Evolutionary conservation across 2,329 filamentous ascomycete genomes (phyloP), one percentile per base, ranked within the genome.

Genomic region (Diaporthe velutina): DNA sequence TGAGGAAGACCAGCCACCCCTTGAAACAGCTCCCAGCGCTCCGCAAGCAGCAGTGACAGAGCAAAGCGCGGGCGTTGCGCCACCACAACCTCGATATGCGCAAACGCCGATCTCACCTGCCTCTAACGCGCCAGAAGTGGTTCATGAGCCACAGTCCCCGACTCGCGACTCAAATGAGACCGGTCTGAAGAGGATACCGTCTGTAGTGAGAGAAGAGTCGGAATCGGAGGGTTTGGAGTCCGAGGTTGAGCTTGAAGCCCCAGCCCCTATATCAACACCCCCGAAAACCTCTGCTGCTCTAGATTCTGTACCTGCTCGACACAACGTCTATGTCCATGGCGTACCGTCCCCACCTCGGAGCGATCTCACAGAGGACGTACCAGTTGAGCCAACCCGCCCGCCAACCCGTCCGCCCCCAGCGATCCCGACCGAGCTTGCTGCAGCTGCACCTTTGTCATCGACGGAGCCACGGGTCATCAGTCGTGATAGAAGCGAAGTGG

Each of bases 141-240:
- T 52, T n/a, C 35, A 70, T 40, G 54, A 17, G 7, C 48, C 42
- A 17, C 57, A 17, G 30, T 60, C 72, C 13, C 71, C 66, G 25
- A 9, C 35, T 28, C 33, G 45, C 7, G 70, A 64, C 22, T n/a
- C 33, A 5, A 45, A 35, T 4, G 60, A 68, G 35, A 57, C 35
- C 2, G 50, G 71, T n/a, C 35, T 71, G 48, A 55, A 74, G 40
- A 85, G 86, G 77, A 84, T 85, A 73, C 85, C 86, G 17, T 87
- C 86, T 4, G 81, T 85, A 17, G 85, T 88, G 1, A 82, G 81
- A 19, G 88, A 91, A 75, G 80, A 82, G 67, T 74, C 79, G 4
- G 81, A 82, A 67, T 52, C 45, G 54, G 52, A 58, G 17, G 80
- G 80, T 54, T 75, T 79, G 4, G 80, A 81, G 54, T 78, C 71